Base-by-base conservation (phyloP, 129 eudicot species). In the Daucus carota region DNA sequence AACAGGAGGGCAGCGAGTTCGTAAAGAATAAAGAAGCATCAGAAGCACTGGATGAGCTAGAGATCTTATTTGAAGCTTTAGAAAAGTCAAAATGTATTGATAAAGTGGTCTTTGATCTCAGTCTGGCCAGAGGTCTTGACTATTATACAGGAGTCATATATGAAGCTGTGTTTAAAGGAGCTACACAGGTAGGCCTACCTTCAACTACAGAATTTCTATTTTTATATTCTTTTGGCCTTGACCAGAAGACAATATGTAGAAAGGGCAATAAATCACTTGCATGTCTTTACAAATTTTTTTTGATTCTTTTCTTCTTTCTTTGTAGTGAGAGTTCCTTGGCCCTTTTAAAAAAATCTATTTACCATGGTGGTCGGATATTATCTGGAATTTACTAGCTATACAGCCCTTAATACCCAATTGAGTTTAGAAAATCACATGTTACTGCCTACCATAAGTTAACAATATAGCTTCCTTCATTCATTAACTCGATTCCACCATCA, bases 121-220 rank as follows among this genome's bases (percentile, higher is more conserved):
- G 99, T 79, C 88, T 94, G 79, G 99, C 99, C 34, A 89, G 99
- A 88, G 99, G 99, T 15, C 89, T 94, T 41, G 99, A 94, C 82
- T 94, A 94, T 80, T 94, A 94, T 79, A 94, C 96, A 16, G 99
- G 99, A 40, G 99, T 94, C 77, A 89, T 94, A 83, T 91, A 79
- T 31, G 99, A 94, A 85, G 96, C 96, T 69, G 97, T 86, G 78
- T 89, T 94, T 32, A 91, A 94, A 79, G 97, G 99, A 54, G 89
- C 85, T 15, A 85, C 97, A n/a, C 96, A 94, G 97, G 99, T 89
- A 57, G 65, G 1, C 65, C 65, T n/a, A 54, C 29, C 32, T 57
- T 57, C 59, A 38, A 16, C 72, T 54, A 32, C 15, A 6, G 3
- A 31, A 9, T 60, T 43, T 71, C 7, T 1, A 1, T 0, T 11